Evolutionary conservation across 768 basidiomycete species (phyloP).

Genomic region (Boletus rubroflammeus): DNA sequence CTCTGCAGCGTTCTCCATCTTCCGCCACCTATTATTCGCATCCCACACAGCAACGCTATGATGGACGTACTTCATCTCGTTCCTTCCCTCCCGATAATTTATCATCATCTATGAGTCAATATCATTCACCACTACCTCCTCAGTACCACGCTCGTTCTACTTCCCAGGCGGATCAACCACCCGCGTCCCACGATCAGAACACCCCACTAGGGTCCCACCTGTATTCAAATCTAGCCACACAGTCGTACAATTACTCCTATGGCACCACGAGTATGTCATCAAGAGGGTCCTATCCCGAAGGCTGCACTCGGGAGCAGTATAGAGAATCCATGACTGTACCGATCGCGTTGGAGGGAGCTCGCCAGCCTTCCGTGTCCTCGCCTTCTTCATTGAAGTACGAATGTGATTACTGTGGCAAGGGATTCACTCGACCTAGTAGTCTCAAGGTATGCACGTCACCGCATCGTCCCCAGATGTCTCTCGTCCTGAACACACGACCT

Average conservation of each 20-base stretch:
- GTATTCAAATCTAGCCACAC: conserved; percentile 23
- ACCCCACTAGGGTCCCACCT: conserved; percentile 22
- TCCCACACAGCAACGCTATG: conserved; percentile 26
- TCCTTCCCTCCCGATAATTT: conserved; percentile 20
- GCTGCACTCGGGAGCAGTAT: conserved; percentile 13
- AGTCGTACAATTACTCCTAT: conserved; percentile 19
- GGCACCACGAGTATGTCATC: conserved; percentile 15
- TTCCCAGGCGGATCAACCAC: conserved; percentile 26
- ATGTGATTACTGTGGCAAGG: conserved; percentile 75
- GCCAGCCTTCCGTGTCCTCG: conserved; percentile 19
- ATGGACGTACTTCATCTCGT: conserved; percentile 21
- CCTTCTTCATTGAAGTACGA: conserved; percentile 58
- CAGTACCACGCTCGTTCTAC: conserved; percentile 27
- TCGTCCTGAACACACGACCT: conserved; percentile 7
- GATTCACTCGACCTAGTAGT: conserved; percentile 80
- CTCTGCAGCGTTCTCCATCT: conserved; percentile 21
- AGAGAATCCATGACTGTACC: conserved; percentile 13
- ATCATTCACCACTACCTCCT: conserved; percentile 21
- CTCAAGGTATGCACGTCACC: conserved; percentile 51
- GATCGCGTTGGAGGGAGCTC: conserved; percentile 10
- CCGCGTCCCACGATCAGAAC: conserved; percentile 29
- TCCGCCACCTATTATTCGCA: conserved; percentile 19
- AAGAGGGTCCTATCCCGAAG: conserved; percentile 22
- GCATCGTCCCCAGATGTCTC: not conserved
- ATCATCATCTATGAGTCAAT: conserved; percentile 19